Base-by-base conservation (phyloP, 139 green algal genomes). In the Pleodorina starrii region DNA sequence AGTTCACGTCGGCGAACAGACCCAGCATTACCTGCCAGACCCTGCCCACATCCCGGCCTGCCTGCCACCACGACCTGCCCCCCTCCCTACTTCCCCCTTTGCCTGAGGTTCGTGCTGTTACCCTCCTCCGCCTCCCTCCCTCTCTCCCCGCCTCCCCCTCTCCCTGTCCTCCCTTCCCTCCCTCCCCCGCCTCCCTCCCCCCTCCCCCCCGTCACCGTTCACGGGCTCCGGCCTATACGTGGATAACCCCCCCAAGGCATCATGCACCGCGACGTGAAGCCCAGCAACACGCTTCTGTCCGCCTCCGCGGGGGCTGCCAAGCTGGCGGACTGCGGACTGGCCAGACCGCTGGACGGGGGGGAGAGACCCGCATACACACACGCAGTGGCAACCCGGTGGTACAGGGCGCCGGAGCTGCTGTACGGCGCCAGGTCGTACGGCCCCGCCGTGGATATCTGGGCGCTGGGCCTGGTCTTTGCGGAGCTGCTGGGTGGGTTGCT, bases 271-370 rank as follows among this genome's bases (percentile, higher is more conserved):
- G 89, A 91, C 57, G 73, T 91, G 7, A 91, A 91, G 81, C 89
- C 89, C 60, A 88, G 48, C 68, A 92, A 92, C 88, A 86, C 92
- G 10, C 85, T 94, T 35, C 54, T 94, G 7, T 87, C 89, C 3
- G 77, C 87, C n/a, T 48, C 35, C 46, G 25, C 32, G 1, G 91
- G 91, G 48, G 50, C 40, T 17, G 72, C 97, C 27, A 99, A 99
- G 94, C 90, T 99, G 86, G 97, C 96, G n/a, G 97, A 99, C 91
- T 99, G 99, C 94, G 97, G 97, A 1, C 93, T 99, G 36, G 97
- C 96, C 0, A 93, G 97, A 11, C 97, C 96, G 10, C 88, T 43
- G 42, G 76, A 69, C 40, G 78, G 78, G 35, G 78, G 78, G 42
- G 79, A 59, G 40, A 38, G 57, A 25, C 57, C 54, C 25, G 43